Base-by-base conservation (phyloP, 768 basidiomycete species). In the Termitomyces sp. region DNA sequence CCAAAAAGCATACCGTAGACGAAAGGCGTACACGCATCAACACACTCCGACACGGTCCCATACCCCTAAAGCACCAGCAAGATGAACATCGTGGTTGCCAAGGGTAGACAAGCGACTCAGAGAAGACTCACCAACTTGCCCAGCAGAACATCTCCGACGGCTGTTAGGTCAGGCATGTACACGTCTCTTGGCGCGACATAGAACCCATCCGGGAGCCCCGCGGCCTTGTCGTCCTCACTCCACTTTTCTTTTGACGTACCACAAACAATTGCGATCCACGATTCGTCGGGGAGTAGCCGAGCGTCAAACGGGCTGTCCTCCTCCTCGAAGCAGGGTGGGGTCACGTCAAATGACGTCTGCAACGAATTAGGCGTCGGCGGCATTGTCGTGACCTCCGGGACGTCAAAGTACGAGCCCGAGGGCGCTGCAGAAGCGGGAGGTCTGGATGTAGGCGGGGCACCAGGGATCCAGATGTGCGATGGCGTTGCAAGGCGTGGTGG, bases 161-260 rank as follows among this genome's bases (percentile, higher is more conserved):
- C 87, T 28, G 83, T 89, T 60, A 92, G 68, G 69, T 92, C 88
- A 18, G 90, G 90, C 85, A 92, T 90, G 69, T 91, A 90, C 37
- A 91, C 83, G 64, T 89, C 83, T 68, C 76, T 78, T 34, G 88
- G 89, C 2, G 88, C 89, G 41, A 90, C 82, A 63, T 81, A 92
- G 71, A 92, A 90, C 18, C 79, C 77, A 12, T 85, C 81, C 0
- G 90, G 90, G 15, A 91, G 68, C 52, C 72, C 75, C 10, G 68
- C 61, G 37, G 51, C 51, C 51, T 52, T 52, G 18, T 68, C 70
- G 51, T 69, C 68, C 54, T 64, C 66, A 33, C 71, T 73, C 75
- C 80, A 80, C 63, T 79, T 78, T 56, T 78, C 80, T 59, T 84
- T 84, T 22, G 86, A 78, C 33, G 87, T 82, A 4, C 90, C 89